A percentile compares a stretch with the other conserved stretches of the same genome.
Evolutionary conservation across 495 filamentous ascomycete species (phyloP).

Genomic region (Patellaria atrata): DNA sequence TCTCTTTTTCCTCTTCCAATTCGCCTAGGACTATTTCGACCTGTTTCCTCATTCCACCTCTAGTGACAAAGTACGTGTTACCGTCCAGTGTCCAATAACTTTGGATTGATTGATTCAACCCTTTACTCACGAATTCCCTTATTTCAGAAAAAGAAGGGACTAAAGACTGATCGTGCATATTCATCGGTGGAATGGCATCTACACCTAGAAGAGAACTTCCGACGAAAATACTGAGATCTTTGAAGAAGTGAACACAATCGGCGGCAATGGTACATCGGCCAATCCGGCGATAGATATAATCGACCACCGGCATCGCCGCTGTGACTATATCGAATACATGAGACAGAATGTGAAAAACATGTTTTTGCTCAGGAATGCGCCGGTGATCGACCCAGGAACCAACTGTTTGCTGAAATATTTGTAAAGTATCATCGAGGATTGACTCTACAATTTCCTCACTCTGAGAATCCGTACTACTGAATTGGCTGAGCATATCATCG

Average conservation of each 20-base stretch:
- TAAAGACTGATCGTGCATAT: too few relatives aligned
- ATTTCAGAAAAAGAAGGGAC: slow-evolving; percentile 12
- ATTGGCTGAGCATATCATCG: slow-evolving; percentile 32
- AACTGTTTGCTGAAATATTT: slow-evolving; percentile 29
- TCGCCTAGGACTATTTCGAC: slow-evolving; percentile 24
- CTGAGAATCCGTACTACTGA: slow-evolving; percentile 32
- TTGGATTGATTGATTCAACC: slow-evolving; percentile 21
- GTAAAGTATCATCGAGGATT: slow-evolving; percentile 33
- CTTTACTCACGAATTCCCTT: slow-evolving; percentile 19
- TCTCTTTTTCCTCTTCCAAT: slow-evolving; percentile 23
- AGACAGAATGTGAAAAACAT: slow-evolving; percentile 28
- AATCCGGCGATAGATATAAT: slow-evolving; percentile 36
- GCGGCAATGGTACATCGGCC: slow-evolving; percentile 6
- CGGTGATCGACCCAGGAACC: slow-evolving; percentile 22
- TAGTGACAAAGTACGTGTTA: slow-evolving; percentile 24
- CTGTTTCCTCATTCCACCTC: slow-evolving; percentile 24
- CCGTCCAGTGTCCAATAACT: slow-evolving; percentile 26
- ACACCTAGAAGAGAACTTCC: slow-evolving; percentile 1
- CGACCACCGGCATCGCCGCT: slow-evolving; percentile 34
- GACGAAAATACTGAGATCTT: slow-evolving; percentile 8
- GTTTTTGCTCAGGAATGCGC: slow-evolving; percentile 28
- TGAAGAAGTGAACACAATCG: slow-evolving; percentile 7
- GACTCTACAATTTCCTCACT: slow-evolving; percentile 32
- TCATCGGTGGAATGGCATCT: too few relatives aligned
- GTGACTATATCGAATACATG: slow-evolving; percentile 34